These are phyloP conservation scores for Nigrospora oryzae DNA, from an alignment of 2,329 filamentous ascomycete species.

Conservation along the genomic window DNA sequence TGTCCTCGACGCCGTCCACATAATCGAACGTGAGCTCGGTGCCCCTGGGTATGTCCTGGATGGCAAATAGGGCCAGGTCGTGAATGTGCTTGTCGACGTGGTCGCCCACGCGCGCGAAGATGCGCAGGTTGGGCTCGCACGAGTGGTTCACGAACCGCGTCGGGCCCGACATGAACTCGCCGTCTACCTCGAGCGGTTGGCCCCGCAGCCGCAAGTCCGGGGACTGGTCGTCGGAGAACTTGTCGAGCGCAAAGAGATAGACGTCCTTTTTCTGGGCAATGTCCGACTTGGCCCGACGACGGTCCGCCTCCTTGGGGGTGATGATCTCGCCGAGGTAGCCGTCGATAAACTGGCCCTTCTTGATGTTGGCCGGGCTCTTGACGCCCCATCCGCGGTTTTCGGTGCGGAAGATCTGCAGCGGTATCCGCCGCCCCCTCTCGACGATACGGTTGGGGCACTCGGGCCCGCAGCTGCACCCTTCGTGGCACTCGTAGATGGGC, in stretches of 20 bases:
- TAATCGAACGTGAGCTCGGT: constrained; percentile 78
- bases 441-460: constrained; percentile 69
- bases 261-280: constrained; percentile 59
- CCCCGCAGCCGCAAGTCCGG: constrained; percentile 47
- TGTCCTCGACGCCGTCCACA: constrained; percentile 51
- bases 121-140: constrained; percentile 70
- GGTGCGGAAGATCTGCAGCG: constrained; percentile 72
- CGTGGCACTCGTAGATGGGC: constrained; percentile 76
- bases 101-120: constrained; percentile 73
- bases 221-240: constrained; percentile 56
- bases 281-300: constrained; percentile 48
- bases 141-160: constrained; percentile 80
- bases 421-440: constrained; percentile 61
- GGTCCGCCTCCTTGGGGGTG: constrained; percentile 53
- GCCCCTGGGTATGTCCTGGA: constrained; percentile 52
- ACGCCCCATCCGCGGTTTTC: constrained; percentile 69
- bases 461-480: constrained; percentile 55
- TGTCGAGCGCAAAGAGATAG: constrained; percentile 76
- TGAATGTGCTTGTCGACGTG: constrained; percentile 67
- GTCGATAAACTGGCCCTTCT: constrained; percentile 70
- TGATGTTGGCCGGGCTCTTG: constrained; percentile 53
- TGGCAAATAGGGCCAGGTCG: constrained; percentile 69
- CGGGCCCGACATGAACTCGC: constrained; percentile 69
- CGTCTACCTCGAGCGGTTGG: constrained; percentile 54
- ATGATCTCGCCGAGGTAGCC: constrained; percentile 69